These are phyloP conservation scores for Citrus australasica DNA, from an alignment of 345 rosid species.

Conservation along the genomic window DNA sequence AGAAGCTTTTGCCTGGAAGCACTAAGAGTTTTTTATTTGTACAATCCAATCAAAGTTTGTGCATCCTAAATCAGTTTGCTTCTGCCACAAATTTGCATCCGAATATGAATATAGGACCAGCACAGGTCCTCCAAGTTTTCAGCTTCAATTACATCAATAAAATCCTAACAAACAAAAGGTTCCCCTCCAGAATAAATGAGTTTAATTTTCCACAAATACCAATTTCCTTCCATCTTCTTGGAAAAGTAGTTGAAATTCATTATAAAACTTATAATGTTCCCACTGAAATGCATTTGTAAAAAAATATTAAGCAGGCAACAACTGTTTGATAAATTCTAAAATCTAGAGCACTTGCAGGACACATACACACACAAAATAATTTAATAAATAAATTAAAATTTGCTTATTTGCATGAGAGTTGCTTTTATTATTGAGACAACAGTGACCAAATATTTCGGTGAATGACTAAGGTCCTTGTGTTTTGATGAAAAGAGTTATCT, in stretches of 20 bases:
- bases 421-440: background rate
- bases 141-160: background rate
- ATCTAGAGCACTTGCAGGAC: background rate
- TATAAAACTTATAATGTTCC: too few species aligned
- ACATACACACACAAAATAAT: background rate
- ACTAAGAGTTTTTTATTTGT: background rate
- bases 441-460: background rate
- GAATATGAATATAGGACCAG: background rate
- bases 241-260: background rate
- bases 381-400: too few species aligned
- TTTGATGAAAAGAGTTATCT: background rate
- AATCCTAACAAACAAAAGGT: background rate
- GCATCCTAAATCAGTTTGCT: background rate
- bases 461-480: background rate
- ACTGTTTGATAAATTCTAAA: background rate
- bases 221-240: background rate
- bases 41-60: background rate
- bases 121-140: background rate
- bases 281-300: background rate
- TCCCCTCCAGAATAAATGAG: background rate
- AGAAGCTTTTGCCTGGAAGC: background rate
- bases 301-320: background rate
- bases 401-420: background rate
- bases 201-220: background rate
- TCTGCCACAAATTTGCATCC: background rate